These are phyloP conservation scores for Trichoderma sp. DNA, from an alignment of 2,329 filamentous ascomycete genomes.

Conservation along the genomic window DNA sequence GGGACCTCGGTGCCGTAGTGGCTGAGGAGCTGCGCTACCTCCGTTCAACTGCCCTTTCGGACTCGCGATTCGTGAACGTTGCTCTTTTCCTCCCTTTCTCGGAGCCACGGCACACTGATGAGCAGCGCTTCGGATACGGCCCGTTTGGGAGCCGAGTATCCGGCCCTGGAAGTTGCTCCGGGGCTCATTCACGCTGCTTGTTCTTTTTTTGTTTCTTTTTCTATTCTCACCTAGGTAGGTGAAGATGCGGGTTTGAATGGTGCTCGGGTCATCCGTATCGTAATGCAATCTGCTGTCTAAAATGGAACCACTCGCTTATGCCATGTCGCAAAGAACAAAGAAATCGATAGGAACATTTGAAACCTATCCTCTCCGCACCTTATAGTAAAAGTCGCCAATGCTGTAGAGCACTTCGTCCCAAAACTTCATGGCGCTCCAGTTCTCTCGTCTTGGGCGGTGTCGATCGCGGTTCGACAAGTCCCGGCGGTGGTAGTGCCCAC, in stretches of 20 bases:
- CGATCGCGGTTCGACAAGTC: conserved; percentile 13
- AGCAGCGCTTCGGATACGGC: neutral
- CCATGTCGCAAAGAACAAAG: neutral
- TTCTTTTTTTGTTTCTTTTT: neutral
- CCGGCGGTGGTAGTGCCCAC: conserved; percentile 32
- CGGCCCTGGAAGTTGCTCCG: neutral
- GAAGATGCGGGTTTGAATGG: conserved; percentile 16
- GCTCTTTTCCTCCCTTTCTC: neutral
- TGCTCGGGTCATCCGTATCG: neutral
- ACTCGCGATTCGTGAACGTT: neutral
- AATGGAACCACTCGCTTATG: neutral
- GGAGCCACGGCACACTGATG: neutral
- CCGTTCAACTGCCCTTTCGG: neutral
- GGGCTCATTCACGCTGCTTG: neutral
- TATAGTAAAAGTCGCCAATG: conserved; percentile 42
- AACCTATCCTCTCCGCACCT: conserved; percentile 31
- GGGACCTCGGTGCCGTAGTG: conserved; percentile 13
- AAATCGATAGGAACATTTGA: neutral
- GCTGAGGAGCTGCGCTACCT: neutral
- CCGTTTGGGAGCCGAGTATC: conserved; percentile 7
- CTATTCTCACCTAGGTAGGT: neutral
- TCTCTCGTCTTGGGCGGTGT: conserved; percentile 23
- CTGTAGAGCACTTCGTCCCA: conserved; percentile 44
- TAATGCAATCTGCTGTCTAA: neutral
- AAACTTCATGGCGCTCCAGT: conserved; percentile 38